phyloP scores from a whole-genome alignment of 1,284 basidiomycete species.

The Taiwanofungus camphoratus region DNA sequence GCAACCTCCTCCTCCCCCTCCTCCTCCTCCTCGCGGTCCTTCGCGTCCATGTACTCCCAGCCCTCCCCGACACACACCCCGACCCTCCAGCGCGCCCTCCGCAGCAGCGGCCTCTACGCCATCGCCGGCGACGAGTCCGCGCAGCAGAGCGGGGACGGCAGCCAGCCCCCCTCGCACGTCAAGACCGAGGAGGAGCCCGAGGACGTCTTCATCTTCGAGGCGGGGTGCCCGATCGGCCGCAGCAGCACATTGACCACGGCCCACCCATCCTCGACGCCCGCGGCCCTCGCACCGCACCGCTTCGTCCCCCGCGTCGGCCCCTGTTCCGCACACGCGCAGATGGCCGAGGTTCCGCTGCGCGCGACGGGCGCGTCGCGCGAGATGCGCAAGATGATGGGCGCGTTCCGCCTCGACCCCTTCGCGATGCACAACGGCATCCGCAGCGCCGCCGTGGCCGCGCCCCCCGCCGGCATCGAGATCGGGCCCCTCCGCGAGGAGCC shows the following conservation, averaged over 20 bases:
- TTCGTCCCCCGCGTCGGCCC: too few species aligned
- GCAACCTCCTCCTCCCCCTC: not conserved
- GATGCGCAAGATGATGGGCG: constrained; percentile 70
- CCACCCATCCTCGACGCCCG: too few species aligned
- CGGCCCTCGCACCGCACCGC: constrained; percentile 12
- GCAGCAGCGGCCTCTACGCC: constrained; percentile 16
- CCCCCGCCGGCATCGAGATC: constrained; percentile 22
- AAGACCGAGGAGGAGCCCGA: constrained; percentile 19
- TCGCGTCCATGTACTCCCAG: constrained; percentile 1
- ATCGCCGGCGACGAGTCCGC: constrained; percentile 3
- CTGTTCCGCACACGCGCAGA: too few species aligned
- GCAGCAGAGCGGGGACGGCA: not conserved
- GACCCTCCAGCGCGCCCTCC: constrained; percentile 13
- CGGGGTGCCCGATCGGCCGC: too few species aligned
- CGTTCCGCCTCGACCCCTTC: constrained; percentile 72
- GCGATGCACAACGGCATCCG: constrained; percentile 52
- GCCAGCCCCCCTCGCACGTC: constrained; percentile 6
- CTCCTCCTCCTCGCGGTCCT: constrained; percentile 4
- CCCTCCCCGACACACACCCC: constrained; percentile 7
- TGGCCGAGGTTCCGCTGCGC: constrained; percentile 65
- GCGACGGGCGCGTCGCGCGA: constrained; percentile 61
- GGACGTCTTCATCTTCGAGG: constrained; percentile 29
- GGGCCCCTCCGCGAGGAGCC: constrained; percentile 24
- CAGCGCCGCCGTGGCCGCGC: constrained; percentile 18
- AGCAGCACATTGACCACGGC: too few species aligned